phyloP scores from a whole-genome alignment of 73 alveolate species.

The Paramecium bursaria region DNA sequence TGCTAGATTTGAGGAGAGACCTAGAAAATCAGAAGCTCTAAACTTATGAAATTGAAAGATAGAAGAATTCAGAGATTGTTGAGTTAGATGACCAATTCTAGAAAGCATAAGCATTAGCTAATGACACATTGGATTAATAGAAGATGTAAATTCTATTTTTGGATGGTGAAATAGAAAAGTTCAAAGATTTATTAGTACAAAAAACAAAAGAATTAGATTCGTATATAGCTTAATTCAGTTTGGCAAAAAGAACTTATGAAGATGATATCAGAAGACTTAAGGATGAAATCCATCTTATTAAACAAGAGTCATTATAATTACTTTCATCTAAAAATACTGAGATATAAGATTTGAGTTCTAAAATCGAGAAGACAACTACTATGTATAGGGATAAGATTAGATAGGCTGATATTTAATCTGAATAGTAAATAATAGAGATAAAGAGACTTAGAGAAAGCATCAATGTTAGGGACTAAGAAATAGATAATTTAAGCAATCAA shows the following conservation, averaged over 20 bases:
- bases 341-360: constrained; percentile 15
- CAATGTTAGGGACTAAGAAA: constrained; percentile 27
- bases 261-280: constrained; percentile 55
- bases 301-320: background rate
- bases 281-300: constrained; percentile 52
- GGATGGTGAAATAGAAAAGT: constrained; percentile 53
- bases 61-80: constrained; percentile 17
- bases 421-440: constrained; percentile 28
- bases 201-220: constrained; percentile 52
- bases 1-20: constrained; percentile 52
- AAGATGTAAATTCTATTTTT: constrained; percentile 17
- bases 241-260: constrained; percentile 29
- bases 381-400: constrained; percentile 38
- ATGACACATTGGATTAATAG: constrained; percentile 28
- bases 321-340: constrained; percentile 25
- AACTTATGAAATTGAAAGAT: constrained; percentile 30
- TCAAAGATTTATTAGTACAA: constrained; percentile 31
- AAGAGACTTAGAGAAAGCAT: constrained; percentile 51
- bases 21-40: constrained; percentile 23
- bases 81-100: constrained; percentile 53
- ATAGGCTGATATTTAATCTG: constrained; percentile 24
- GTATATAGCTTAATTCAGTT: constrained; percentile 13
- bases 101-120: background rate
- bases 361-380: constrained; percentile 7
- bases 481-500: constrained; percentile 24